These are phyloP conservation scores for Prototheca stagnorum DNA, from an alignment of 163 green algal species.

Conservation along the genomic window DNA sequence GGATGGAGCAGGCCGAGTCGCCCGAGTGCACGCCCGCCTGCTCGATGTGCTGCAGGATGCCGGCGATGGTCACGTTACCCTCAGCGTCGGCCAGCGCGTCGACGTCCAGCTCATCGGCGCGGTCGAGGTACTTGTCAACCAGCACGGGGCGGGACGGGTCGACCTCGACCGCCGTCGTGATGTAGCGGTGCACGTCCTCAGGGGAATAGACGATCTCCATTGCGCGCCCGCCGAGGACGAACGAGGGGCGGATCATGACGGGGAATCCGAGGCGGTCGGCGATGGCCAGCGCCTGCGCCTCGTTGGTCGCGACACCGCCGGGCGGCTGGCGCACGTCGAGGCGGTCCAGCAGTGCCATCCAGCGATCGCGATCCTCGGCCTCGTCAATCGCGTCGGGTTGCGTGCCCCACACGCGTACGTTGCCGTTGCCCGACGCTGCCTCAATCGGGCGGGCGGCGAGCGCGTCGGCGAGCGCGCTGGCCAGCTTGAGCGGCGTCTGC, in stretches of 20 bases:
- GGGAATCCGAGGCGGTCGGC: slow-evolving; percentile 79
- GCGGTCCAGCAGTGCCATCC: slow-evolving; percentile 74
- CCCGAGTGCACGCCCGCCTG: slow-evolving; percentile 83
- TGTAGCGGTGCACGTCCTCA: slow-evolving; percentile 61
- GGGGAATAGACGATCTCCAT: slow-evolving; percentile 96
- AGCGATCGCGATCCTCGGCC: slow-evolving; percentile 92
- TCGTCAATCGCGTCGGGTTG: slow-evolving; percentile 83
- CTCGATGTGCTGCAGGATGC: slow-evolving; percentile 99
- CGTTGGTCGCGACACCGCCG: slow-evolving; percentile 31
- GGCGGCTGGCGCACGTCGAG: slow-evolving; percentile 84
- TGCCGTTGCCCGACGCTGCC: slow-evolving; percentile 54
- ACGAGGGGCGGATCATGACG: slow-evolving; percentile 89
- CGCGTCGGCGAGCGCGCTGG: slow-evolving; percentile 53
- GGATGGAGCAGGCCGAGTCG: slow-evolving; percentile 83
- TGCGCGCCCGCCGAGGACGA: slow-evolving; percentile 87
- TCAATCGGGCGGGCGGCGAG: slow-evolving; percentile 68
- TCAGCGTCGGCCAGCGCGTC: slow-evolving; percentile 83
- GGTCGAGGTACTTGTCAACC: slow-evolving; percentile 83
- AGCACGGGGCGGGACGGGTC: slow-evolving; percentile 83
- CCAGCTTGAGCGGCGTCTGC: slow-evolving; percentile 94
- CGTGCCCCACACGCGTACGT: slow-evolving; percentile 87
- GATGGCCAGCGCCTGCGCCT: slow-evolving; percentile 58
- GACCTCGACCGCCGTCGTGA: slow-evolving; percentile 53
- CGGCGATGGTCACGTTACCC: slow-evolving; percentile 85
- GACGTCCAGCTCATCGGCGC: slow-evolving; percentile 90